Evolutionary conservation across 2,329 filamentous ascomycete species (phyloP), one percentile per base, ranked within the genome.

Genomic region (Aspergillus sp.): DNA sequence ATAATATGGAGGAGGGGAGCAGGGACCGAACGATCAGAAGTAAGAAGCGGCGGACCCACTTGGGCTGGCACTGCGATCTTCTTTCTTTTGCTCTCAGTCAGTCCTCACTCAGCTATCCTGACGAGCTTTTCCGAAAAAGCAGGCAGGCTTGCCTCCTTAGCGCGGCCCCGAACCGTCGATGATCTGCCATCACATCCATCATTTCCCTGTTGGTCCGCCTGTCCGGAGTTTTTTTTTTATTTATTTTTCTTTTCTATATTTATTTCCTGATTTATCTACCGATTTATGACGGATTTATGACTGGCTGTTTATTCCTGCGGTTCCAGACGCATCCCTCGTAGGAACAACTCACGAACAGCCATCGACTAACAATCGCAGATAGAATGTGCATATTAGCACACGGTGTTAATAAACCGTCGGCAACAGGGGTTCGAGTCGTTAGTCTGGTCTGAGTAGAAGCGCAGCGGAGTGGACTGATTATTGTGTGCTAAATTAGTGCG

Each of bases 341-440:
- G 27, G 4, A 31, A 9, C 27, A 31, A 3, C 27, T 4, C 27
- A 11, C 27, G 27, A 31, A 31, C 27, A 31, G 27, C 27, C 27
- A 1, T 31, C 27, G 27, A 31, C 27, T 9, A 31, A 9, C 27
- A 31, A 31, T 31, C 27, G 27, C 27, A 11, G 27, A 11, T 4
- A 12, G 24, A 27, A 31, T 11, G 8, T 4, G 27, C 27, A 31
- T 31, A 11, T 24, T 24, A 24, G 23, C 27, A 31, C 8, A 31
- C 27, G 27, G 27, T 3, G 27, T 31, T 9, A 31, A 31, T 31
- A 9, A 31, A 31, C 27, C 9, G 27, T 31, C 35, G 15, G 35
- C 27, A 58, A 64, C 62, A 64, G 57, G 61, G 61, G 59, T 64
- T 63, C 59, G 52, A 58, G 57, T 56, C 14, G 35, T 31, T 45